Conservation (phyloP, 352 stramenopile species). For the Phytophthora brassicae region DNA sequence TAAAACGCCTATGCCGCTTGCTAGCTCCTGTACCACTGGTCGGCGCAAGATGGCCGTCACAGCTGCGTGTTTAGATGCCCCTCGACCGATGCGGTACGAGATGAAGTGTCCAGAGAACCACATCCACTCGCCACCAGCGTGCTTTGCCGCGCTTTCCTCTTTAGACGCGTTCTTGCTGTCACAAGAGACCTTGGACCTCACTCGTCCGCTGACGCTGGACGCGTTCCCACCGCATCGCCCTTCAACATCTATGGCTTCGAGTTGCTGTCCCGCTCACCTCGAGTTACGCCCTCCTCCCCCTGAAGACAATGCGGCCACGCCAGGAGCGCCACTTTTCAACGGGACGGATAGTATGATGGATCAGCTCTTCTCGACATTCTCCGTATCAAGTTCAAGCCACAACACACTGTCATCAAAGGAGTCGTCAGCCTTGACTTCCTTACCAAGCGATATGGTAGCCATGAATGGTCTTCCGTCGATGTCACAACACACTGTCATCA, state of each 20-base stretch:
- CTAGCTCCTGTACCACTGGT: background rate
- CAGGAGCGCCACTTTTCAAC: constrained; percentile 10
- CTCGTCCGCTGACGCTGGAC: constrained; percentile 31
- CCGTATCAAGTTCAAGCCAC: background rate
- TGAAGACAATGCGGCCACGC: background rate
- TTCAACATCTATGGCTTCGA: constrained; percentile 32
- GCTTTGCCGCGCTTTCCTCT: constrained; percentile 46
- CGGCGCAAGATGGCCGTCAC: constrained; percentile 29
- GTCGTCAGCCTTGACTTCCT: background rate
- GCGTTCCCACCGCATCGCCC: constrained; percentile 32
- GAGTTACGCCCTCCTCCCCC: constrained; percentile 34
- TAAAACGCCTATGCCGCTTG: constrained; percentile 9
- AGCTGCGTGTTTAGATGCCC: constrained; percentile 20
- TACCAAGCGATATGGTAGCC: background rate
- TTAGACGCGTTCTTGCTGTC: constrained; percentile 48
- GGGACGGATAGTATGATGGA: constrained; percentile 22
- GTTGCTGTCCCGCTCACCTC: constrained; percentile 38
- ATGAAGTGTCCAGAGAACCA: constrained; percentile 63
- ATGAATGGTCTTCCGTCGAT: constrained; percentile 9
- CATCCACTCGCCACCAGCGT: constrained; percentile 54
- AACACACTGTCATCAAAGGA: constrained; percentile 6
- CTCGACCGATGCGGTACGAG: constrained; percentile 41
- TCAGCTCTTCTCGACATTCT: constrained; percentile 25
- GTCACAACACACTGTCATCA: constrained; percentile 2
- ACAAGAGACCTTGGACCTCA: constrained; percentile 35